Base-by-base conservation (phyloP, 257 asterid species). In the Forsythia viridissima region DNA sequence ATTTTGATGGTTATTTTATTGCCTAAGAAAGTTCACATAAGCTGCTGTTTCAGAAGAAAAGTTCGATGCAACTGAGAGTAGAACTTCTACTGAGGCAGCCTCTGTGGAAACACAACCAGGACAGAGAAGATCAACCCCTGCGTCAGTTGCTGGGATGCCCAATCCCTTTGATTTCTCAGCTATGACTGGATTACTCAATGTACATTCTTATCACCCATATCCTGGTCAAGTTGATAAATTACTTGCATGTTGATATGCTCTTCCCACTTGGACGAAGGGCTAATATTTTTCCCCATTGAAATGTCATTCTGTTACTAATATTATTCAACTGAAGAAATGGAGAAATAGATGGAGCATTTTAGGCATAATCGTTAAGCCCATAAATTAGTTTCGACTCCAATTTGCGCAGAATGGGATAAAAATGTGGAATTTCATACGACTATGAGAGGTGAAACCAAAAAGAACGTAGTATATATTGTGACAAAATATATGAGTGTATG, bases 131-230 rank as follows among this genome's bases (percentile, higher is more conserved):
- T 21, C 68, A 66, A 18, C 39, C 70, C 42, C 80, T 13, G 34
- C 24, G 5, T 70, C 80, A 30, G 43, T 37, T 21, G 39, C 68
- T 10, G 80, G 75, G 9, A 24, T 77, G 72, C 67, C 80, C 48
- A 77, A 77, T 77, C 80, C 80, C 38, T 77, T 77, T 77, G 80
- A 77, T 77, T 77, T 77, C 41, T 72, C 76, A 13, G 66, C 69
- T 20, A 67, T 94, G 91, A 55, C 96, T 72, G 98, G 98, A 85
- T 83, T 93, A 79, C 93, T 94, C 55, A 94, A 94, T 86, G 99
- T 93, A 85, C 39, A 70, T 69, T 70, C 79, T 24, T 41, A n/a
- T n/a, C 66, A 7, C 21, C 65, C 55, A 52, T 18, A 39, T 42
- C 34, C n/a, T 55, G 67, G 13, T 12, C 18, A 63, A 7, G 12